Conservation (phyloP, 2,329 filamentous ascomycete species). For the Penicillium glabrum region DNA sequence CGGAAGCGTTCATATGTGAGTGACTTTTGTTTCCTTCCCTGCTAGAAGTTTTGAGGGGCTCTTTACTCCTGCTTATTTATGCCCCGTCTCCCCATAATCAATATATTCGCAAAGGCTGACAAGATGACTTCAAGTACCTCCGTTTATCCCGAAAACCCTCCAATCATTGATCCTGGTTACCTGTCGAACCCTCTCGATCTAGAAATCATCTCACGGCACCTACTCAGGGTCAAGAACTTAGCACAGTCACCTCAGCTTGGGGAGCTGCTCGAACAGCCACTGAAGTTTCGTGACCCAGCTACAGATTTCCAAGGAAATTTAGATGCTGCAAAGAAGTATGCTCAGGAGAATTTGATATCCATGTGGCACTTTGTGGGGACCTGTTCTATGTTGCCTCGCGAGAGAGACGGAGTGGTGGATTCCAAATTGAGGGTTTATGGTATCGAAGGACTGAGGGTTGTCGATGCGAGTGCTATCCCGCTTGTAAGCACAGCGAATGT, state of each 20-base stretch:
- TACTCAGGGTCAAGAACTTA: background rate
- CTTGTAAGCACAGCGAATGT: background rate
- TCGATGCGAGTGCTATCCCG: background rate
- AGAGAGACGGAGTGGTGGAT: background rate
- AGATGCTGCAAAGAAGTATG: background rate
- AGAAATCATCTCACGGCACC: background rate
- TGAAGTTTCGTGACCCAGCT: background rate
- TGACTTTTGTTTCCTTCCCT: no score
- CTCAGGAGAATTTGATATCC: background rate
- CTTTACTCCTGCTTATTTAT: no score
- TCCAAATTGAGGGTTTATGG: background rate
- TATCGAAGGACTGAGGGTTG: background rate
- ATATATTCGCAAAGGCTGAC: background rate
- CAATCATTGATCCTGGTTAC: background rate
- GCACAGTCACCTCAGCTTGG: background rate
- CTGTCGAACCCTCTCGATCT: background rate
- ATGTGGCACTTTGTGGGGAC: background rate
- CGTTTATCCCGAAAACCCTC: background rate
- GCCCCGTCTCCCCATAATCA: background rate
- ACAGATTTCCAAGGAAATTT: background rate
- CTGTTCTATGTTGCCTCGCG: background rate
- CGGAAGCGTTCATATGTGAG: no score
- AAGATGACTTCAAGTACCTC: background rate
- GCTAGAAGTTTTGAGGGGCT: no score
- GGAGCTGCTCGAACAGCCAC: background rate